Evolutionary conservation across 2,329 filamentous ascomycete species (phyloP).

Genomic region (Emmonsia crescens): DNA sequence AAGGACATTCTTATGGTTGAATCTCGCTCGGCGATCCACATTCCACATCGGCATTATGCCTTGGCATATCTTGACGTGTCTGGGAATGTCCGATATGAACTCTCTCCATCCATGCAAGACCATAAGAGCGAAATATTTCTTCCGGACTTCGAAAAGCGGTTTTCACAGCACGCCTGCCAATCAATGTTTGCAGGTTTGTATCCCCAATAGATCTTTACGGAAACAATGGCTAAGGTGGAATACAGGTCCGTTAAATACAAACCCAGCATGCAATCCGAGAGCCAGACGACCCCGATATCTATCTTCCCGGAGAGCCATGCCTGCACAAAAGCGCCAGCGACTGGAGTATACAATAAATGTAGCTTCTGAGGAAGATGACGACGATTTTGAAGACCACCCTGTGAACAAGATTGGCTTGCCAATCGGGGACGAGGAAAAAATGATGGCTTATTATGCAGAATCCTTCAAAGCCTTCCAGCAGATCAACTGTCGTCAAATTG

Average conservation of each 20-base stretch:
- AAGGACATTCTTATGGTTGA: neutral
- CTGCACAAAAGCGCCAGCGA: neutral
- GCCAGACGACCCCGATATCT: neutral
- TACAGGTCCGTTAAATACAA: neutral
- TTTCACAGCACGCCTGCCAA: neutral
- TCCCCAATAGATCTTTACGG: neutral
- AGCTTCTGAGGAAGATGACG: neutral
- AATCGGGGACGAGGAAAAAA: slow-evolving; percentile 30
- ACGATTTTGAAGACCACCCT: neutral
- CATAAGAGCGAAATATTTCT: neutral
- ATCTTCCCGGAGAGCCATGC: neutral
- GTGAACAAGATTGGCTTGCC: slow-evolving; percentile 6
- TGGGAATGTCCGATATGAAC: slow-evolving; percentile 1
- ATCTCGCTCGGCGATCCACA: neutral
- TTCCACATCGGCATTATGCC: neutral
- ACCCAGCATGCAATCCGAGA: neutral
- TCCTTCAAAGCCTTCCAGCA: slow-evolving; percentile 37
- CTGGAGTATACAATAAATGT: neutral
- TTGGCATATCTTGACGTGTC: slow-evolving; percentile 3
- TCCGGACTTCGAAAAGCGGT: neutral
- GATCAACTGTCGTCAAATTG: slow-evolving; percentile 34
- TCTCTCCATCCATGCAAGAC: slow-evolving; percentile 3
- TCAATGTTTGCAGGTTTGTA: neutral
- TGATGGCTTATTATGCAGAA: slow-evolving; percentile 31
- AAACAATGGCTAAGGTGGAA: neutral